Evolutionary conservation across 2,329 filamentous ascomycete species (phyloP).

Genomic region (Elsinoe necatrix): DNA sequence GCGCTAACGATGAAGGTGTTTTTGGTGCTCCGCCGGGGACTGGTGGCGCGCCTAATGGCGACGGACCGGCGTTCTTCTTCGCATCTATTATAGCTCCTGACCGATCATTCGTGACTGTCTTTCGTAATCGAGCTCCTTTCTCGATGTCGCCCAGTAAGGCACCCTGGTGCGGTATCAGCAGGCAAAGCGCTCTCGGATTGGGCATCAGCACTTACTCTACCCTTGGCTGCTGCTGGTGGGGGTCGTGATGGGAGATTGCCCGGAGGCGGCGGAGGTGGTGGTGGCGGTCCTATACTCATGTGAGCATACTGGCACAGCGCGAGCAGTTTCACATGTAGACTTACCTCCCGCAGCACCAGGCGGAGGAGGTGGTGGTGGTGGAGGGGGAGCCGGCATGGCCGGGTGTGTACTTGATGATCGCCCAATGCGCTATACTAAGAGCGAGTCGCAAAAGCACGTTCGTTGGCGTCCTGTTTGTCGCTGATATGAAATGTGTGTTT

Average conservation of each 20-base stretch:
- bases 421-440: not conserved
- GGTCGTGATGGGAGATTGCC: constrained; percentile 48
- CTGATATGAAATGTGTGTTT: constrained; percentile 3
- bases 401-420: not conserved
- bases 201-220: constrained; percentile 48
- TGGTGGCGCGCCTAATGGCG: constrained; percentile 69
- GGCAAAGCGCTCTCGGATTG: not conserved
- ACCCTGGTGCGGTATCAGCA: constrained; percentile 46
- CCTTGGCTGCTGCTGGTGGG: constrained; percentile 46
- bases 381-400: constrained; percentile 52
- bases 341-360: constrained; percentile 47
- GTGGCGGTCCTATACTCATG: constrained; percentile 44
- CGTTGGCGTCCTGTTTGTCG: not conserved
- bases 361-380: constrained; percentile 56
- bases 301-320: not conserved
- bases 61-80: constrained; percentile 49
- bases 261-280: constrained; percentile 54
- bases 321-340: not conserved
- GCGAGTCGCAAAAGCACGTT: too few species aligned
- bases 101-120: constrained; percentile 79
- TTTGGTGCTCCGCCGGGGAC: constrained; percentile 55
- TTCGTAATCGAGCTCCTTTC: constrained; percentile 64
- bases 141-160: constrained; percentile 80
- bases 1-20: constrained; percentile 58
- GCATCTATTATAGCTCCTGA: constrained; percentile 64